phyloP scores from a whole-genome alignment of 495 filamentous ascomycete genomes.

The Xylaria acuta region DNA sequence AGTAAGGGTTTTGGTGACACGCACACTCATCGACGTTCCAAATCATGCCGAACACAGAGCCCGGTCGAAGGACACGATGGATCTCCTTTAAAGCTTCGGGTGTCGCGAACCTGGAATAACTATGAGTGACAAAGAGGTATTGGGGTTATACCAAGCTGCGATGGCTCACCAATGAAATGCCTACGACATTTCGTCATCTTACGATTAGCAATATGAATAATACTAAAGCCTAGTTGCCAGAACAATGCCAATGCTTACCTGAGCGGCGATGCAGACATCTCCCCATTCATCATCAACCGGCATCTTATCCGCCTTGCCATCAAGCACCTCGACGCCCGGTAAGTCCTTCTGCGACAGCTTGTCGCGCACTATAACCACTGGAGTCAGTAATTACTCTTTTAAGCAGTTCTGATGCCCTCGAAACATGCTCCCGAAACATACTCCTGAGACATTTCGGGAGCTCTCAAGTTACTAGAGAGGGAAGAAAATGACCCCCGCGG shows the following conservation, averaged over 20 bases:
- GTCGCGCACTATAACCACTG: no score
- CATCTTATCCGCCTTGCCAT: slow-evolving; percentile 62
- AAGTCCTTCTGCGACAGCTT: slow-evolving; percentile 62
- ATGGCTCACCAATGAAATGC: slow-evolving; percentile 64
- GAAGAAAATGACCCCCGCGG: no score
- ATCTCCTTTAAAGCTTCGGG: slow-evolving; percentile 62
- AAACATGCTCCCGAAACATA: no score
- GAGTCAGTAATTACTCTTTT: no score
- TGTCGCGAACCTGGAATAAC: slow-evolving; percentile 62
- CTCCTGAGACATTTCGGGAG: no score
- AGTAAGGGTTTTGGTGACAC: slow-evolving; percentile 26
- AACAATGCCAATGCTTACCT: slow-evolving; percentile 53
- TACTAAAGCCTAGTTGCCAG: neutral
- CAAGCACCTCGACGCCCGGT: slow-evolving; percentile 52
- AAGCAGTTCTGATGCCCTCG: no score
- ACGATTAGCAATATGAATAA: neutral
- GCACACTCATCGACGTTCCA: slow-evolving; percentile 73
- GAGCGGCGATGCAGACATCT: slow-evolving; percentile 68
- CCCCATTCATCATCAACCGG: slow-evolving; percentile 61
- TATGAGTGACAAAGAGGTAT: slow-evolving; percentile 13
- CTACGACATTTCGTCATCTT: slow-evolving; percentile 36
- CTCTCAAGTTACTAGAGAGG: no score
- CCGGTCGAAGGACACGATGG: slow-evolving; percentile 59
- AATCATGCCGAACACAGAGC: slow-evolving; percentile 62
- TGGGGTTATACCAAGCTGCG: neutral